Base-by-base conservation (phyloP, 1,284 basidiomycete species). In the Stereum hirsutum region DNA sequence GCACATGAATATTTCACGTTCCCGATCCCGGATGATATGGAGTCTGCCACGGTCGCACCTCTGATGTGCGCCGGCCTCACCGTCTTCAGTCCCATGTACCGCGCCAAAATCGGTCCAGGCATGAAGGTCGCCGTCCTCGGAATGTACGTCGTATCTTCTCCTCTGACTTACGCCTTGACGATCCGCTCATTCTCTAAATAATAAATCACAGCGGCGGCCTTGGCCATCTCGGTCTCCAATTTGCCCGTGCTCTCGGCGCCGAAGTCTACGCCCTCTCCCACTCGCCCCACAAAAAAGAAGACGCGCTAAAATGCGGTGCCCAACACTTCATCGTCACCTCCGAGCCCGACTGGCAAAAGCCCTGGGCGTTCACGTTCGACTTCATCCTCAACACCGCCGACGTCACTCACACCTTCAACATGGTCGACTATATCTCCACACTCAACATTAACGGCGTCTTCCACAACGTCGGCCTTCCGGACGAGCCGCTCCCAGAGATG, bases 211-310 rank as follows among this genome's bases (percentile, higher is more conserved):
- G n/a, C 37, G 79, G 79, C 40, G 80, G 78, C 30, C 61, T 81
- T 15, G 63, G 66, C 10, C 50, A 59, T 46, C 54, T 52, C 37
- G 53, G 2, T 11, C 28, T 30, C 11, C 28, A 30, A 11, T 57
- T 52, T 45, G 53, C 55, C 6, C 49, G 57, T 30, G 54, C 49
- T 0, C 49, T 54, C 44, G 50, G 48, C 37, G 74, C 77, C 3
- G 74, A 82, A 42, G 75, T 82, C 6, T 72, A 72, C 38, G 81
- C 74, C 27, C 80, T 85, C 62, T 78, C 80, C n/a, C 80, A 80
- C 54, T 74, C 74, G 28, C 56, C 66, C 21, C 60, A 61, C 50
- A 86, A 85, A 61, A 65, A 75, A 61, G 68, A 72, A n/a, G 81
- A 41, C 15, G 32, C 32, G 5, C 20, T 31, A 21, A 41, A 32